A percentile compares a stretch with the other conserved stretches of the same genome.
Conservation (phyloP, 495 filamentous ascomycete genomes). For the Penicillium lagena region DNA sequence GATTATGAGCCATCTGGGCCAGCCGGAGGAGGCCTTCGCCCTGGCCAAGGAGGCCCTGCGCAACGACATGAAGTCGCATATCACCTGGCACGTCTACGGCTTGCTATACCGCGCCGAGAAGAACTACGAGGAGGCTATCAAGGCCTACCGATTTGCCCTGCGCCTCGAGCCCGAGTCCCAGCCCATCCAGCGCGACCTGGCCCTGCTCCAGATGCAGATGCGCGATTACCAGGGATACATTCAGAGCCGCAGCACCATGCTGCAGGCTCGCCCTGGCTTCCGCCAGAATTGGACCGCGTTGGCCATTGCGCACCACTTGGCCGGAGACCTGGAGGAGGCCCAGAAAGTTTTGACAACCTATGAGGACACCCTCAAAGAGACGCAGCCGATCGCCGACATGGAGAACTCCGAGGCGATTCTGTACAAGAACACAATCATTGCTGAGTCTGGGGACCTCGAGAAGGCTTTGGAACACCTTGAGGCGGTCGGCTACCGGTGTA, state of each 20-base stretch:
- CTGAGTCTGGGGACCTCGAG: constrained; percentile 72
- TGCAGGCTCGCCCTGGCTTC: constrained; percentile 70
- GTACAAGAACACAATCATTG: constrained; percentile 95
- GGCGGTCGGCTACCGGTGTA: constrained; percentile 62
- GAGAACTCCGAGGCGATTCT: constrained; percentile 94
- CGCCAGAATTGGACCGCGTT: constrained; percentile 95
- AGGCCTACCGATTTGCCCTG: constrained; percentile 94
- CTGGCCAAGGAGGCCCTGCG: constrained; percentile 86
- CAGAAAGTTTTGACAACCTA: constrained; percentile 88
- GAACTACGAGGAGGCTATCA: constrained; percentile 98
- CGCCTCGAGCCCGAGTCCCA: constrained; percentile 85
- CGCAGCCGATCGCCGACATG: constrained; percentile 69
- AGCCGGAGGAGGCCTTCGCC: constrained; percentile 86
- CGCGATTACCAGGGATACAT: constrained; percentile 92
- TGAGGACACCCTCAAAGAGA: constrained; percentile 80
- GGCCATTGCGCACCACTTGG: constrained; percentile 85
- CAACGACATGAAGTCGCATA: constrained; percentile 96
- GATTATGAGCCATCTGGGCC: constrained; percentile 86
- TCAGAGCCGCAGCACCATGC: constrained; percentile 74
- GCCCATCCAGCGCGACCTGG: constrained; percentile 92
- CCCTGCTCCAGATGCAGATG: constrained; percentile 92
- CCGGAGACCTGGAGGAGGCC: constrained; percentile 74
- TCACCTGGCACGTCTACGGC: constrained; percentile 99
- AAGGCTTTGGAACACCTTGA: constrained; percentile 85
- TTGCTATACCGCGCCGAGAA: constrained; percentile 85